Base-by-base conservation (phyloP, 805 yeast genomes). In the Phaffomyces thermotolerans region DNA sequence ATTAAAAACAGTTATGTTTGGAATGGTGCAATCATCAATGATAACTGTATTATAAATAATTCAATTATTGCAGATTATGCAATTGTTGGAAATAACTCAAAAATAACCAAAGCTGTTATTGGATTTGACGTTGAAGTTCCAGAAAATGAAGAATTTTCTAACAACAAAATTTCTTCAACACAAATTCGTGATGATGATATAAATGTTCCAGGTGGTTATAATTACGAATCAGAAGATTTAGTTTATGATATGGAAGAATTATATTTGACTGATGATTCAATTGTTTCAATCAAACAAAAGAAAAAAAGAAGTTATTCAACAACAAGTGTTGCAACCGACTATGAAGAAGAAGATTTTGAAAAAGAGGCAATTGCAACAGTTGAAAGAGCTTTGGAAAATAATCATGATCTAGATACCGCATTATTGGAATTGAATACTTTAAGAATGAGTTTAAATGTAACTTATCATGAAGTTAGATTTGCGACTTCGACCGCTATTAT, bases 401-500 rank as follows among this genome's bases (percentile, higher is more conserved):
- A 88, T 62, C 99, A 93, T 64, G 95, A 86, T 56, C 72, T 88
- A 47, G 97, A 91, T 60, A 90, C 96, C 13, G 97, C 99, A 0
- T 67, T 88, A 50, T 68, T 93, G 47, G 99, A 93, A 66, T 75
- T 93, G 56, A 91, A 91, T 61, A 93, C 99, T 0, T 72, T 93
- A 58, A 76, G 98, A 66, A 91, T 93, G 99, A 87, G 96, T 56
- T 84, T 90, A 93, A 88, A 93, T 61, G 99, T 89, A 15, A 76
- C 93, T 0, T 91, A 93, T 63, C 95, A 87, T 56, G 96, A 90
- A 58, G 97, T 93, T 13, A 77, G 97, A 59, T 64, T 69, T 27
- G 95, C 95, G 6, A 87, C 96, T 0, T 69, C 79, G 31, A 71
- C 72, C 33, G 93, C 97, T 0, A 68, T 93, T 56, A 55, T 88